A percentile compares a stretch with the other conserved stretches of the same genome.
Evolutionary conservation across 352 stramenopile genomes (phyloP).

Genomic region (Peronospora destructor): DNA sequence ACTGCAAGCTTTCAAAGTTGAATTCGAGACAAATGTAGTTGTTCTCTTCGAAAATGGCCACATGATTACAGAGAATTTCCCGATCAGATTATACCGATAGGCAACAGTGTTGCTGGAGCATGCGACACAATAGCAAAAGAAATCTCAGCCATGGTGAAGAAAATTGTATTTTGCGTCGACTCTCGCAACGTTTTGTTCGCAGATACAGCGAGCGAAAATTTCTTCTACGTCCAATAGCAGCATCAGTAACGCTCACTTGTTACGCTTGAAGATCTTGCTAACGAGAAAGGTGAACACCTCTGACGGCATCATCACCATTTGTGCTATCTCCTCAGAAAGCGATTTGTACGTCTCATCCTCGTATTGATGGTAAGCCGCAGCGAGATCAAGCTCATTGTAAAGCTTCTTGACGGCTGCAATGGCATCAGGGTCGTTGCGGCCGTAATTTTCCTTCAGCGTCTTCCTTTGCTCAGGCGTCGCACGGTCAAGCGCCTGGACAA

Average conservation of each 20-base stretch:
- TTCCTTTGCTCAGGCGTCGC: conserved; percentile 68
- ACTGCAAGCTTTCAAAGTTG: conserved; percentile 79
- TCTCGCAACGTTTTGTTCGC: background rate
- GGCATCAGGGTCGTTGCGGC: conserved; percentile 67
- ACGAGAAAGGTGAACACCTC: conserved; percentile 92
- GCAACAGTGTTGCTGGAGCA: background rate
- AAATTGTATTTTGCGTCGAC: background rate
- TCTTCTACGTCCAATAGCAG: background rate
- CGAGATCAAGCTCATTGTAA: conserved; percentile 91
- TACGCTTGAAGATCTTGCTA: conserved; percentile 95
- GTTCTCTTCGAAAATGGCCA: conserved; percentile 88
- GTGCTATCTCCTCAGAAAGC: conserved; percentile 72
- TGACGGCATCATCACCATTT: conserved; percentile 80
- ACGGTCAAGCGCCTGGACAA: conserved; percentile 89
- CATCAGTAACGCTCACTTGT: conserved; percentile 68
- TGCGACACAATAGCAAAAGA: background rate
- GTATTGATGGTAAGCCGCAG: conserved; percentile 86
- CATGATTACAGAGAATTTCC: conserved; percentile 89
- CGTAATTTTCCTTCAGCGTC: conserved; percentile 90
- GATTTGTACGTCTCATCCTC: conserved; percentile 89
- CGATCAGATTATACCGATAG: conserved; percentile 79
- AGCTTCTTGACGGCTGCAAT: conserved; percentile 90
- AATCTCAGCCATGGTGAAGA: background rate
- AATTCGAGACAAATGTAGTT: conserved; percentile 91
- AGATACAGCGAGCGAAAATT: background rate